phyloP scores from a whole-genome alignment of 2,329 filamentous ascomycete genomes.

The Talaromyces sp. region DNA sequence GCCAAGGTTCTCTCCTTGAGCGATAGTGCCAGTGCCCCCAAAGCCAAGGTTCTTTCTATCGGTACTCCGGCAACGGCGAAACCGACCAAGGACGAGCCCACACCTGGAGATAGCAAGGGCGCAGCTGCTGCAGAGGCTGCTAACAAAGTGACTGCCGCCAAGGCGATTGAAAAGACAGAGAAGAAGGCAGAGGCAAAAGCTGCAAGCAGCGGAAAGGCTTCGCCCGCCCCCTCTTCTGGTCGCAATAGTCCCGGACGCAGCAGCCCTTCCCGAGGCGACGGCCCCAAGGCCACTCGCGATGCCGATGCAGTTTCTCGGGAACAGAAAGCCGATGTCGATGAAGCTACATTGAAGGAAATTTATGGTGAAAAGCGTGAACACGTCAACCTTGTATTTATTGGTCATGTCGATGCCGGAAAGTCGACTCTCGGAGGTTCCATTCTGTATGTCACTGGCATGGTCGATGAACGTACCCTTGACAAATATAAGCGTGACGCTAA shows the following conservation, averaged over 20 bases:
- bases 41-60: conserved; percentile 75
- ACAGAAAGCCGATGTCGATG: conserved; percentile 73
- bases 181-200: conserved; percentile 55
- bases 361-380: conserved; percentile 76
- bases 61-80: conserved; percentile 48
- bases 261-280: conserved; percentile 64
- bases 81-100: conserved; percentile 42
- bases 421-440: conserved; percentile 93
- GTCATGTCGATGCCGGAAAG: conserved; percentile 97
- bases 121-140: conserved; percentile 59
- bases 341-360: conserved; percentile 86
- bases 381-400: conserved; percentile 95
- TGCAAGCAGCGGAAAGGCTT: conserved; percentile 65
- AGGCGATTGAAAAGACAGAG: conserved; percentile 89
- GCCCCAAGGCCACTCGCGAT: conserved; percentile 59
- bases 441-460: conserved; percentile 92
- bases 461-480: conserved; percentile 97
- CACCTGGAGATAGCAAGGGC: conserved; percentile 45
- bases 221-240: conserved; percentile 77
- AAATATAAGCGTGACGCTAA: conserved; percentile 98
- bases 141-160: conserved; percentile 77
- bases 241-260: conserved; percentile 74
- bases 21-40: conserved; percentile 49
- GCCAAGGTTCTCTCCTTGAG: conserved; percentile 60
- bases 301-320: conserved; percentile 81